Conservation (phyloP, 192 early-diverging fungal genomes). For the Linnemannia hyalina region DNA sequence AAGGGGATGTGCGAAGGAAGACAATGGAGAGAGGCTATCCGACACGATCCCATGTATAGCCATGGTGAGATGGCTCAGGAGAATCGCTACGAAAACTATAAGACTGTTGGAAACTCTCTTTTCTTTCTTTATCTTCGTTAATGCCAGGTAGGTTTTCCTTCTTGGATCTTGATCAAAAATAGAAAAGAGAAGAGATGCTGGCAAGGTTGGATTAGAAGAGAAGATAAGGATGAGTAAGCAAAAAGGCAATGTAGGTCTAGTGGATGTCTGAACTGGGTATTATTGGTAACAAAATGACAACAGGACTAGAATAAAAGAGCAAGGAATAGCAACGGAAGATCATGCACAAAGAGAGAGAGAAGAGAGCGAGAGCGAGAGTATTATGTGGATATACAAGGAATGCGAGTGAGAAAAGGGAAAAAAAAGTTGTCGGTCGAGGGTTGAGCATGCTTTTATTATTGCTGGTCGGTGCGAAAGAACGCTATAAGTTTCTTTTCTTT, state of each 20-base stretch:
- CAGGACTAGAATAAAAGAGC: not conserved
- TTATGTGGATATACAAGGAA: not conserved
- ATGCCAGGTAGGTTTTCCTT: too few relatives aligned
- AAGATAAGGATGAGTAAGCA: too few relatives aligned
- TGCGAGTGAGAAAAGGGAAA: conserved; percentile 16
- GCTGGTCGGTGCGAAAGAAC: not conserved
- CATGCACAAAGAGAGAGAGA: too few relatives aligned
- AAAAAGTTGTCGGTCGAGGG: not conserved
- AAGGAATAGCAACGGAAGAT: not conserved
- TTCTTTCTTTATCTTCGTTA: not conserved
- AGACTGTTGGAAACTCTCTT: not conserved
- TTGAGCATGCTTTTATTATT: conserved; percentile 13
- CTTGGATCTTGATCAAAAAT: too few relatives aligned
- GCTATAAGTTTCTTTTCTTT: not conserved
- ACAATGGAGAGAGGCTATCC: conserved; percentile 6
- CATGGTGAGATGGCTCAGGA: conserved; percentile 15
- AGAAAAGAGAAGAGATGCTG: too few relatives aligned
- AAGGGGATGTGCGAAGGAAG: not conserved
- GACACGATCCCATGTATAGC: conserved; percentile 13
- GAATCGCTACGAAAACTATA: not conserved
- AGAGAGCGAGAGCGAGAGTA: not conserved
- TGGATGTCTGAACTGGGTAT: not conserved
- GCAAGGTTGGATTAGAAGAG: too few relatives aligned
- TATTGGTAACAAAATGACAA: not conserved
- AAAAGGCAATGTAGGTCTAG: too few relatives aligned